These are phyloP conservation scores for Ogataea minuta DNA, from an alignment of 805 yeast species.

Conservation along the genomic window DNA sequence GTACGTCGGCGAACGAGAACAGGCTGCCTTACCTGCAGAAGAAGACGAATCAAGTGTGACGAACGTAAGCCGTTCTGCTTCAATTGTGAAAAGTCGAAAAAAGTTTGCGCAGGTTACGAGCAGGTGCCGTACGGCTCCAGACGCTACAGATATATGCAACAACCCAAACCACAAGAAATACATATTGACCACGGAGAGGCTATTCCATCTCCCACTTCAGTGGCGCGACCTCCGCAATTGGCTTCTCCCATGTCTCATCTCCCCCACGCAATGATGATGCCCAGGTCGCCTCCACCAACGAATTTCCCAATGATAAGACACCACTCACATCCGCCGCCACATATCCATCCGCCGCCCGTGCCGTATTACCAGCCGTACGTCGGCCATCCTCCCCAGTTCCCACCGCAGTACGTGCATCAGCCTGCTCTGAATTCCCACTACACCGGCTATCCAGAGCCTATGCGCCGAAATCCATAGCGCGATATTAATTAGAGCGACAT, in stretches of 20 bases:
- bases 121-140: constrained; percentile 32
- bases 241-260: constrained; percentile 2
- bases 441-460: background rate
- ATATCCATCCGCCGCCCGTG: background rate
- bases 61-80: constrained; percentile 68
- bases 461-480: background rate
- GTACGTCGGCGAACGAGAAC: constrained; percentile 66
- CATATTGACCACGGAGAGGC: constrained; percentile 17
- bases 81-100: constrained; percentile 64
- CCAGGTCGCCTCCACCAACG: constrained; percentile 6
- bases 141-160: constrained; percentile 28
- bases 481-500: background rate
- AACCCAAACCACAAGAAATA: constrained; percentile 22
- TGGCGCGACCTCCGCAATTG: background rate
- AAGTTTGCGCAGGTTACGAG: constrained; percentile 69
- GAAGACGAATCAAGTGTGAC: constrained; percentile 72
- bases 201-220: constrained; percentile 5
- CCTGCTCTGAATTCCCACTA: constrained; percentile 5
- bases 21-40: constrained; percentile 73
- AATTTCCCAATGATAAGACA: constrained; percentile 5
- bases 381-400: constrained; percentile 6
- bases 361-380: constrained; percentile 7
- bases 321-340: constrained; percentile 8
- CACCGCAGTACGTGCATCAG: constrained; percentile 11
- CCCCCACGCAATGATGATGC: constrained; percentile 6